A percentile compares a stretch with the other conserved stretches of the same genome.
These are phyloP conservation scores for Lentinula novae-zelandiae DNA, from an alignment of 1,284 basidiomycete genomes.

Conservation along the genomic window DNA sequence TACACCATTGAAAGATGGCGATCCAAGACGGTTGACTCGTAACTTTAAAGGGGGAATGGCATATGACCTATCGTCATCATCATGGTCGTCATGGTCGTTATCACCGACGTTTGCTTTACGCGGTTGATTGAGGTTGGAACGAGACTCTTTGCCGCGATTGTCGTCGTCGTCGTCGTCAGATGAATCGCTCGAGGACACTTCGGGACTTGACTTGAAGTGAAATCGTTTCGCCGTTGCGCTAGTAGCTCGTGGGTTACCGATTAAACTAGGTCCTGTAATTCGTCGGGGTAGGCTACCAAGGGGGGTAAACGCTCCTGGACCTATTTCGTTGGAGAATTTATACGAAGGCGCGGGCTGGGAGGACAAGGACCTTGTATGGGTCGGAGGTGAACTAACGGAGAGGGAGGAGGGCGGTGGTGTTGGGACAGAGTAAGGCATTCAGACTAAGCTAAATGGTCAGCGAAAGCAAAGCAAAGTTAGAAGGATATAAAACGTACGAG, in stretches of 20 bases:
- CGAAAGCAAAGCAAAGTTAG: not conserved
- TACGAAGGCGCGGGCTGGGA: not conserved
- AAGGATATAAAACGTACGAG: not conserved
- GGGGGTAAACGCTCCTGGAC: constrained; percentile 49
- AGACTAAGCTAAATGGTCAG: not conserved
- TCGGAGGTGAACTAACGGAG: not conserved
- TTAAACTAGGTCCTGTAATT: constrained; percentile 13
- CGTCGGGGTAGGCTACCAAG: constrained; percentile 50
- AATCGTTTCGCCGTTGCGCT: constrained; percentile 9
- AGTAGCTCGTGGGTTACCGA: constrained; percentile 32
- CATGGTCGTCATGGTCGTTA: constrained; percentile 7
- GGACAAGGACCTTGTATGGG: not conserved
- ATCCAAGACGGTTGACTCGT: constrained; percentile 6
- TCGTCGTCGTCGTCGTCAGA: constrained; percentile 17
- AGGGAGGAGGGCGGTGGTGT: not conserved
- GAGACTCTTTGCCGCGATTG: not conserved
- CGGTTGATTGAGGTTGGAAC: not conserved
- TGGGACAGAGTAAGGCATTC: constrained; percentile 2
- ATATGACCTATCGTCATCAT: not conserved
- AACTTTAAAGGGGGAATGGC: constrained; percentile 13
- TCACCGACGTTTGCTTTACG: not conserved
- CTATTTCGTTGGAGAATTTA: constrained; percentile 40
- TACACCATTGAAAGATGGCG: constrained; percentile 20
- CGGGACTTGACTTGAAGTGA: not conserved
- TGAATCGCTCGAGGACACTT: constrained; percentile 1